phyloP scores from a whole-genome alignment of 805 yeast species.

The Myxozyma geophila region DNA sequence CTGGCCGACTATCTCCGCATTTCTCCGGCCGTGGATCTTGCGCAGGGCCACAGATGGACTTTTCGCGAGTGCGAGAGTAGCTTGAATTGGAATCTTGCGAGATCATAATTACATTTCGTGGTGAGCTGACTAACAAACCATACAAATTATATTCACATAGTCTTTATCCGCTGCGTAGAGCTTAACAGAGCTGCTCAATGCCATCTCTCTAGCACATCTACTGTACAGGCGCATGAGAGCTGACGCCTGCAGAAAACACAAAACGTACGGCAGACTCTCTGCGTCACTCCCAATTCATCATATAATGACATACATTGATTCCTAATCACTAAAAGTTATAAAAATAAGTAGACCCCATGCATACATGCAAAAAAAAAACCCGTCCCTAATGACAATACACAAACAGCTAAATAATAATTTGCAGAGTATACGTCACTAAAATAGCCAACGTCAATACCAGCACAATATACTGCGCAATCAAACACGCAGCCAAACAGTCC shows the following conservation, averaged over 20 bases:
- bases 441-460: conserved; percentile 75
- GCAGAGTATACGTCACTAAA: conserved; percentile 66
- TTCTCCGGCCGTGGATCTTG: too few relatives aligned
- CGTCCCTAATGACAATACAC: background rate
- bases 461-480: conserved; percentile 73
- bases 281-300: too few relatives aligned
- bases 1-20: too few relatives aligned
- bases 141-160: background rate
- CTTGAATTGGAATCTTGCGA: background rate
- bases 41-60: too few relatives aligned
- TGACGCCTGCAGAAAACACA: too few relatives aligned
- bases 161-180: background rate
- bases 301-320: too few relatives aligned
- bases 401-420: conserved; percentile 37
- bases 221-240: too few relatives aligned
- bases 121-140: background rate
- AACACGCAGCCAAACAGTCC: conserved; percentile 77
- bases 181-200: background rate
- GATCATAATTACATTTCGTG: background rate
- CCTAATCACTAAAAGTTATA: background rate
- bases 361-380: background rate
- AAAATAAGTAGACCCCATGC: background rate
- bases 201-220: too few relatives aligned
- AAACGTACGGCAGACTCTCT: too few relatives aligned
- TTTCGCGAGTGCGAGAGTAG: too few relatives aligned